phyloP scores from a whole-genome alignment of 2,329 filamentous ascomycete genomes.

The Hymenoscyphus salicellus region DNA sequence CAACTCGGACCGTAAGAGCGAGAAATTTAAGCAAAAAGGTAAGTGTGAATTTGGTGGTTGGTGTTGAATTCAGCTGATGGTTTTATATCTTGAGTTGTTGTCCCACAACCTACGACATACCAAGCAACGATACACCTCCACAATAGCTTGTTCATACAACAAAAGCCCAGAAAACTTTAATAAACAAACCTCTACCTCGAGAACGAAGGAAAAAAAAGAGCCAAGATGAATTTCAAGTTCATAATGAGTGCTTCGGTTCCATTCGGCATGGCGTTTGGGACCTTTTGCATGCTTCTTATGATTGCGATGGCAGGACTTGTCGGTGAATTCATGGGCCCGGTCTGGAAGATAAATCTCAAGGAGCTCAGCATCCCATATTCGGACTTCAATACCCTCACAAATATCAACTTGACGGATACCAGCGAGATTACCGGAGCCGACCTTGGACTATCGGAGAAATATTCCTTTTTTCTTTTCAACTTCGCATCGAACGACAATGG shows the following conservation, averaged over 20 bases:
- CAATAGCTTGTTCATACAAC: neutral
- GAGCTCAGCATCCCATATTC: conserved; percentile 2
- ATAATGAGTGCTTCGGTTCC: neutral
- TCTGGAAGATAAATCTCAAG: neutral
- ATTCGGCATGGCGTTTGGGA: conserved; percentile 3
- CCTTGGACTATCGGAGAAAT: neutral
- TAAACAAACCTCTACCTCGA: neutral
- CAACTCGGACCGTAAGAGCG: neutral
- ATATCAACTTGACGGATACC: neutral
- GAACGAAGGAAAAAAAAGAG: neutral
- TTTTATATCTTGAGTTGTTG: neutral
- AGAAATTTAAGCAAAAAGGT: neutral
- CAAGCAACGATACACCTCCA: neutral
- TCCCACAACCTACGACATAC: neutral
- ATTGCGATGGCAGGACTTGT: conserved; percentile 1
- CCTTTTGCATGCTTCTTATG: conserved; percentile 9
- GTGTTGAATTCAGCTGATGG: neutral
- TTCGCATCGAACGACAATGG: neutral
- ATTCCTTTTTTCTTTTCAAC: conserved; percentile 1
- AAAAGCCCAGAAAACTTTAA: neutral
- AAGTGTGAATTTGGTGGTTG: neutral
- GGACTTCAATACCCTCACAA: neutral
- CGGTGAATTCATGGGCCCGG: neutral
- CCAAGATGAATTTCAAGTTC: neutral
- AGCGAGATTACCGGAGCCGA: neutral